Base-by-base conservation (phyloP, 2,329 filamentous ascomycete species). In the Verticillium albo-atrum region DNA sequence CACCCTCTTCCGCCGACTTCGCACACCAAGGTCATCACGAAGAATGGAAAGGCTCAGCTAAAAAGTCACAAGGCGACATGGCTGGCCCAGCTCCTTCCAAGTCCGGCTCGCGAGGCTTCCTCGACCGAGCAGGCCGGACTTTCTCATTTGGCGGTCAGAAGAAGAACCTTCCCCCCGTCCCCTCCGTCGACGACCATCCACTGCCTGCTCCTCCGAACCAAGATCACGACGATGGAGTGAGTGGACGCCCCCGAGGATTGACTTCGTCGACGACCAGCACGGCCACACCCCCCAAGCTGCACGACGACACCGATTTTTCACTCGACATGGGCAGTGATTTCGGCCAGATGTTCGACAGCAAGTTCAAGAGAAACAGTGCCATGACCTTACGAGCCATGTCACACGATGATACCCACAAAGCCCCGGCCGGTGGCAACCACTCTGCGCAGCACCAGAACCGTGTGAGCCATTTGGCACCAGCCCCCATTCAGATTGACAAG, bases 131-230 rank as follows among this genome's bases (percentile, higher is more conserved):
- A 47, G 79, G 81, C 10, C 79, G 83, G 55, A 85, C 84, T 1
- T 86, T 86, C 65, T 86, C 84, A 3, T 86, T 87, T 67, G 83
- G 83, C 26, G 78, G 77, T 34, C 77, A 77, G 62, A 85, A 84
- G 68, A 86, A 84, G 67, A 70, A 75, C 54, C 65, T 73, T 6
- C 68, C 72, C 37, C 70, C 75, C n/a, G 68, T 69, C n/a, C 68
- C 72, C 28, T 71, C 76, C 15, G 68, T 70, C 14, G 71, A 73
- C 27, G 72, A 79, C 34, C 70, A 73, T 59, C 65, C 66, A n/a
- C 66, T 66, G 30, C 68, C 73, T 15, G 64, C 72, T 17, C 75
- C 71, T 20, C 77, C 80, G 3, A 58, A 58, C 20, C 65, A 68
- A 58, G 68, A 74, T 52, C 66, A 69, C 52, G 67, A 66, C 37